These are phyloP conservation scores for Pythium aphanidermatum DNA, from an alignment of 352 stramenopile genomes.

Conservation along the genomic window DNA sequence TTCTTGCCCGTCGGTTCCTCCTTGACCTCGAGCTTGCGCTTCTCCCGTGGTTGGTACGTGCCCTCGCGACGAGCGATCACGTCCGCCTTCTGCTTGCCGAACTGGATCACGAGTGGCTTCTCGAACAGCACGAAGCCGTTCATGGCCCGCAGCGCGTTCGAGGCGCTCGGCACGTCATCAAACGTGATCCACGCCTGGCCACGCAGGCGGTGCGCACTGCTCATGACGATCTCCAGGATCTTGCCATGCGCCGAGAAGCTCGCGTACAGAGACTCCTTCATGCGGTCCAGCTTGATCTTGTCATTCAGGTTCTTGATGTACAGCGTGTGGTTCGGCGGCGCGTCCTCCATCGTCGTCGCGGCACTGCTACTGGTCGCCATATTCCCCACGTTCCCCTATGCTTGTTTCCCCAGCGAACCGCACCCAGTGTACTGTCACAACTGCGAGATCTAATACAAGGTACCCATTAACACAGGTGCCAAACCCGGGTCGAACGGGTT, in stretches of 20 bases:
- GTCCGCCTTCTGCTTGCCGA: conserved; percentile 80
- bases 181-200: conserved; percentile 93
- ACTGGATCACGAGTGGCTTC: conserved; percentile 81
- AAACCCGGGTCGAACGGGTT: too few species aligned
- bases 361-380: too few species aligned
- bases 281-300: conserved; percentile 90
- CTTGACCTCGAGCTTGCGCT: conserved; percentile 66
- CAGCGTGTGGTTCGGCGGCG: conserved; percentile 87
- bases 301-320: conserved; percentile 94
- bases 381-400: too few species aligned
- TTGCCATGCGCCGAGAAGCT: conserved; percentile 91
- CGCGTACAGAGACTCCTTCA: conserved; percentile 88
- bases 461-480: too few species aligned
- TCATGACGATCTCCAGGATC: conserved; percentile 89
- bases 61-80: conserved; percentile 70
- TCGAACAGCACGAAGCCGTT: conserved; percentile 86
- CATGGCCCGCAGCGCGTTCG: conserved; percentile 84
- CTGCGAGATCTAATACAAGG: too few species aligned
- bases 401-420: too few species aligned
- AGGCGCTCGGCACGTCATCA: conserved; percentile 82
- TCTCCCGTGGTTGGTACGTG: conserved; percentile 70
- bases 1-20: conserved; percentile 25
- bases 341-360: conserved; percentile 47
- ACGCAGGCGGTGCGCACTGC: conserved; percentile 71
- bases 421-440: too few species aligned